Evolutionary conservation across 768 basidiomycete species (phyloP), one percentile per base, ranked within the genome.

Genomic region (Russula lepida): DNA sequence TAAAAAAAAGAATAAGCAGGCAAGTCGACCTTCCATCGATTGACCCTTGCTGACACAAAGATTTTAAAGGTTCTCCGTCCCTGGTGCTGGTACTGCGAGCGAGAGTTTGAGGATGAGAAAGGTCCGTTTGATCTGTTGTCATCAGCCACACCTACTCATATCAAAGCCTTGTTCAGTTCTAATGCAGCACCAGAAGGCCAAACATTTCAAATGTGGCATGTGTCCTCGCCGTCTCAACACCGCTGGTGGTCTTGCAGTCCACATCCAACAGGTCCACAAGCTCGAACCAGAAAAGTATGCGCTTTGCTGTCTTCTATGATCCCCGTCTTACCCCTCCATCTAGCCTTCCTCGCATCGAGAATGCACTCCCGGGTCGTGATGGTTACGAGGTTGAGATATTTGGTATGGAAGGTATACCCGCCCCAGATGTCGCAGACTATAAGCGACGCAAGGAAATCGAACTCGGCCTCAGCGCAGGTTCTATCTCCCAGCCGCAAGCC

Each of bases 31-130:
- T 19, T 15, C 41, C 63, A 4, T 33, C 5, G 11, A 28, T 25
- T n/a, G 13, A 13, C 28, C 39, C 4, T 37, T 28, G 3, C 44
- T 64, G 54, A 66, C 51, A 69, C 58, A 48, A 37, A 37, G 7
- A 13, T 44, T 35, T 21, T 33, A 9, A 62, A 93, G 91, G 74
- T 92, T 65, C 82, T 93, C 65, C 85, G 88, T 6, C 91, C 92
- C 17, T 97, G 95, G 93, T 98, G 95, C 77, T 98, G 95, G 95
- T 98, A 98, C 73, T 98, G 94, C 77, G 95, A 98, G 75, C 84
- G 95, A 71, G 95, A 97, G 74, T 99, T 99, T 69, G 95, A 98
- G 75, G 97, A 99, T 82, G 95, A 98, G 74, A 98, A 98, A 77
- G 95, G 95, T 92, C 51, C 21, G 78, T 74, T 51, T 68, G 50